Percentiles rank a stretch among this genome's conserved stretches.
phyloP scores from a whole-genome alignment of 2,329 filamentous ascomycete genomes.

The Xylariaceae sp. region DNA sequence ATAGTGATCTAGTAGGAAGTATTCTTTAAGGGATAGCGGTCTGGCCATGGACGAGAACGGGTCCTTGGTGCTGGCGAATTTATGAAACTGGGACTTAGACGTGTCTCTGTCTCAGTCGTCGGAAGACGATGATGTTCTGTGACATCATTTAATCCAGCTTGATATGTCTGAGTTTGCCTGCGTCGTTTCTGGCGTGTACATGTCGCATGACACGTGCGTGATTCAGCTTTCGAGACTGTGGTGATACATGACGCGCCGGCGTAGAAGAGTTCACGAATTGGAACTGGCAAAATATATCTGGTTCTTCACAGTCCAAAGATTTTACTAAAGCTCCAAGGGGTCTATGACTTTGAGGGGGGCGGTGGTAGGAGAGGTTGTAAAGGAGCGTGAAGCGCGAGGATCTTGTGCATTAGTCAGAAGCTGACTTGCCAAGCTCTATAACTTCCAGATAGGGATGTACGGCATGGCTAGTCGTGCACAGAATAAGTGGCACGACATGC shows the following conservation, averaged over 20 bases:
- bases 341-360: background rate
- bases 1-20: conserved; percentile 7
- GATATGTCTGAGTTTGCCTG: background rate
- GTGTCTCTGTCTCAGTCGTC: background rate
- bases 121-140: background rate
- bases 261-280: conserved; percentile 3
- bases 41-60: conserved; percentile 5
- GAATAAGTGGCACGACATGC: too few relatives aligned
- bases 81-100: background rate
- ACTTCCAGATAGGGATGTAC: background rate
- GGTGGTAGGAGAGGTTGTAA: background rate
- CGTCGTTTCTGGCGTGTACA: conserved; percentile 4
- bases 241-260: background rate
- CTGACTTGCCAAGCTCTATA: background rate
- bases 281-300: conserved; percentile 3
- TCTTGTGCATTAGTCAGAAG: background rate
- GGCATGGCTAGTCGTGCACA: too few relatives aligned
- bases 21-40: conserved; percentile 3
- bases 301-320: background rate
- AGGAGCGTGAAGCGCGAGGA: background rate
- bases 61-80: background rate
- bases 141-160: background rate
- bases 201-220: conserved; percentile 5
- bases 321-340: background rate
- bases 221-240: conserved; percentile 1